Percentiles rank a stretch among this genome's conserved stretches.
These are phyloP conservation scores for Naganishia vaughanmartiniae DNA, from an alignment of 768 basidiomycete species.

Conservation along the genomic window DNA sequence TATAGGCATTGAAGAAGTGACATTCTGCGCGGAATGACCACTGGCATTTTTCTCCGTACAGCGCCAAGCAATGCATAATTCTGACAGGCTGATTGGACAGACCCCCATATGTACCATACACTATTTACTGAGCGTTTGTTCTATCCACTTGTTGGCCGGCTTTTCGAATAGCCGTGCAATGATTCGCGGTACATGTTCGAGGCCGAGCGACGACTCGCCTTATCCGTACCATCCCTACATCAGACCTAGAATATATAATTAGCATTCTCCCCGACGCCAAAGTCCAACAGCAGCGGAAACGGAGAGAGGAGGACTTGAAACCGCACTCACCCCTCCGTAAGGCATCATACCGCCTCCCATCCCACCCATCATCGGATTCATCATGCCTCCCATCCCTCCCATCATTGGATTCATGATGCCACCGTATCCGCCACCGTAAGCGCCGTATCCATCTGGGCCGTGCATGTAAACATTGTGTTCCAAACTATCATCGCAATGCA, in stretches of 20 bases:
- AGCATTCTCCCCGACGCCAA: neutral
- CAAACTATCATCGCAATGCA: neutral
- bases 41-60: too few species aligned
- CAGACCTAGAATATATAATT: conserved; percentile 1
- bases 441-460: conserved; percentile 30
- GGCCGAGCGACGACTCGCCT: neutral
- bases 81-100: too few species aligned
- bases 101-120: too few species aligned
- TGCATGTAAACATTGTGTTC: conserved; percentile 29
- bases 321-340: conserved; percentile 6
- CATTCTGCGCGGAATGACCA: too few species aligned
- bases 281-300: neutral
- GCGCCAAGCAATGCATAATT: too few species aligned
- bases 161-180: too few species aligned
- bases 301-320: neutral
- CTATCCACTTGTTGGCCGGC: too few species aligned
- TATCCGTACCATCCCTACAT: neutral
- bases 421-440: conserved; percentile 20
- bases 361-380: conserved; percentile 8
- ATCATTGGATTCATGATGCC: conserved; percentile 24
- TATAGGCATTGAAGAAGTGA: too few species aligned
- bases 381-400: neutral
- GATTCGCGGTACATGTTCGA: too few species aligned
- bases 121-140: too few species aligned
- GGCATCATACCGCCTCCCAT: conserved; percentile 28